phyloP scores from a whole-genome alignment of 768 basidiomycete genomes.

The Pholiota conissans region DNA sequence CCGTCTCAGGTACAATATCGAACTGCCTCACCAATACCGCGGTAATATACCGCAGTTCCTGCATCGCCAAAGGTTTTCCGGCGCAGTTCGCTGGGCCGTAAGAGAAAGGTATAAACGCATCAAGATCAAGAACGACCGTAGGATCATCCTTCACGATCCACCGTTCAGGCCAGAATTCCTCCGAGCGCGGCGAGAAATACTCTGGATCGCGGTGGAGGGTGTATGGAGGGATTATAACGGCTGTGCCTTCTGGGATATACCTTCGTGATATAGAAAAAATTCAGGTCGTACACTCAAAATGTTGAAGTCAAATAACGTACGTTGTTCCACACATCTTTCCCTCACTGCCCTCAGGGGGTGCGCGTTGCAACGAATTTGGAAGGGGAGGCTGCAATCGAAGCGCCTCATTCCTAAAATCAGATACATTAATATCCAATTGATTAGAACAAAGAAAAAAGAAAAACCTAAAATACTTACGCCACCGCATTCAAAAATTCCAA shows the following conservation, averaged over 20 bases:
- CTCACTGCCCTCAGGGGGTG: constrained; percentile 28
- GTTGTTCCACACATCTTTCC: constrained; percentile 28
- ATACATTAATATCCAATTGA: too few species aligned
- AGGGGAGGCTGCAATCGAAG: constrained; percentile 38
- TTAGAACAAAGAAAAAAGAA: too few species aligned
- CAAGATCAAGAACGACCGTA: constrained; percentile 14
- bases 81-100: constrained; percentile 52
- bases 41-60: constrained; percentile 32
- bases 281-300: not conserved
- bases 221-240: constrained; percentile 33
- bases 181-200: constrained; percentile 38
- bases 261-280: constrained; percentile 18
- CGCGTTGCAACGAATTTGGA: constrained; percentile 33
- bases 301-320: constrained; percentile 16
- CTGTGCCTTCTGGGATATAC: constrained; percentile 41
- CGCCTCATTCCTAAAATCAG: constrained; percentile 34
- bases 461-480: constrained; percentile 27
- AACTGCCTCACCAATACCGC: constrained; percentile 27
- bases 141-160: constrained; percentile 29
- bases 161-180: constrained; percentile 39
- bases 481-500: constrained; percentile 30
- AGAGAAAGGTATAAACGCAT: constrained; percentile 39
- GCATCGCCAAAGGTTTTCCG: constrained; percentile 37
- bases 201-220: constrained; percentile 37
- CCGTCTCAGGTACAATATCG: constrained; percentile 25